phyloP scores from a whole-genome alignment of 1,284 basidiomycete genomes.

The Ganoderma sinense region DNA sequence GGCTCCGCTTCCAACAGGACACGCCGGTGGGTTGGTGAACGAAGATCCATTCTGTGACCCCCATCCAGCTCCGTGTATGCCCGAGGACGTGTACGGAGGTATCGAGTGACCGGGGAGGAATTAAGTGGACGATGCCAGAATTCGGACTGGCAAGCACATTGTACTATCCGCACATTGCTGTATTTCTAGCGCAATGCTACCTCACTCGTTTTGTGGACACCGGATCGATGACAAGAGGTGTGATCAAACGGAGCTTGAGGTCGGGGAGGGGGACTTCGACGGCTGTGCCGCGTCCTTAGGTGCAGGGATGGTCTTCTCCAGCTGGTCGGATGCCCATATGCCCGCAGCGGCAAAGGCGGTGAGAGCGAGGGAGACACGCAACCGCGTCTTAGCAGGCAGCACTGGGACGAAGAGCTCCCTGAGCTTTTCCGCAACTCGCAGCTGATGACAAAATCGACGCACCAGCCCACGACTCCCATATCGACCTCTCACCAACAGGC shows the following conservation, averaged over 20 bases:
- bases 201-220: conserved; percentile 16
- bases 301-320: conserved; percentile 56
- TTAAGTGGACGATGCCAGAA: not conserved
- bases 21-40: not conserved
- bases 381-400: conserved; percentile 64
- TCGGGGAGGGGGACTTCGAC: not conserved
- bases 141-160: conserved; percentile 15
- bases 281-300: conserved; percentile 8
- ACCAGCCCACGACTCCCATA: conserved; percentile 48
- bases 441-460: conserved; percentile 1
- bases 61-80: conserved; percentile 14
- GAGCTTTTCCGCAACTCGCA: not conserved
- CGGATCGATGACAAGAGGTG: not conserved
- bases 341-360: conserved; percentile 61
- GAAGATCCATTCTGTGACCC: conserved; percentile 23
- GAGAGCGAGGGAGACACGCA: conserved; percentile 62
- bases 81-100: conserved; percentile 27
- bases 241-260: not conserved
- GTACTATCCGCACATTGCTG: conserved; percentile 24
- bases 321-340: conserved; percentile 59
- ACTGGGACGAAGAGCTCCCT: conserved; percentile 44
- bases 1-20: not conserved
- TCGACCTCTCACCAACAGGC: conserved; percentile 34
- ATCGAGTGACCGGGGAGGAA: conserved; percentile 6
- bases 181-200: conserved; percentile 25